A percentile compares a stretch with the other conserved stretches of the same genome.
phyloP scores from a whole-genome alignment of 306 rosid species.

The Dalbergia cultrata region DNA sequence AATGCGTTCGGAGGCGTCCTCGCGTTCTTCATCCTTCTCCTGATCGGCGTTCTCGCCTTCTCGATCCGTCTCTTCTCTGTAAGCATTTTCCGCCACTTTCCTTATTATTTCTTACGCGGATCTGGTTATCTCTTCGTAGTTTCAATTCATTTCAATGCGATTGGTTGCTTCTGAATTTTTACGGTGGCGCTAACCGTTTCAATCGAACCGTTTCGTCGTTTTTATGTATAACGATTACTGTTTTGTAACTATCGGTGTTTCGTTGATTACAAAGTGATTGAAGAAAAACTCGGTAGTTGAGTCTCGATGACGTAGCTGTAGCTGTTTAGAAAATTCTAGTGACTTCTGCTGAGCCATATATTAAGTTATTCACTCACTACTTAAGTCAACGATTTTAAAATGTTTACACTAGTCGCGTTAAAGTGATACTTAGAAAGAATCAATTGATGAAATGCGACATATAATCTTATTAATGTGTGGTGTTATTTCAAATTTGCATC shows the following conservation, averaged over 20 bases:
- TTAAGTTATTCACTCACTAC: background rate
- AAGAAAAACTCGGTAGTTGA: background rate
- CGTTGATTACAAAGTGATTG: background rate
- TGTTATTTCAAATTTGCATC: slow-evolving; percentile 28
- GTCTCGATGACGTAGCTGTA: background rate
- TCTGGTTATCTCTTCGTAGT: slow-evolving; percentile 44
- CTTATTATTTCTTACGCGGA: slow-evolving; percentile 45
- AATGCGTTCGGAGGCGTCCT: slow-evolving; percentile 89
- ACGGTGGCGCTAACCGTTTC: background rate
- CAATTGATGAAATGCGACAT: background rate
- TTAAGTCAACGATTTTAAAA: slow-evolving; percentile 25
- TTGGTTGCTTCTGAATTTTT: slow-evolving; percentile 31
- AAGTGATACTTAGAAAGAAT: slow-evolving; percentile 12
- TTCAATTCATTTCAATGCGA: slow-evolving; percentile 6
- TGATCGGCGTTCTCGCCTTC: slow-evolving; percentile 98
- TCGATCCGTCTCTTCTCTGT: slow-evolving; percentile 99
- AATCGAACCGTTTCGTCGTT: slow-evolving; percentile 26
- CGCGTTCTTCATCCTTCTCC: slow-evolving; percentile 83
- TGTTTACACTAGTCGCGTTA: background rate
- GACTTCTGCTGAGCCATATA: slow-evolving; percentile 2
- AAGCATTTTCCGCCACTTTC: slow-evolving; percentile 54
- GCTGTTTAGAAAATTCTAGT: background rate
- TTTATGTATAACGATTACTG: background rate
- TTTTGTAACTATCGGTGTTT: background rate
- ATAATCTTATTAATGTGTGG: background rate